These are phyloP conservation scores for Buxus sempervirens DNA, from an alignment of 164 flowering plant genomes.

Conservation along the genomic window DNA sequence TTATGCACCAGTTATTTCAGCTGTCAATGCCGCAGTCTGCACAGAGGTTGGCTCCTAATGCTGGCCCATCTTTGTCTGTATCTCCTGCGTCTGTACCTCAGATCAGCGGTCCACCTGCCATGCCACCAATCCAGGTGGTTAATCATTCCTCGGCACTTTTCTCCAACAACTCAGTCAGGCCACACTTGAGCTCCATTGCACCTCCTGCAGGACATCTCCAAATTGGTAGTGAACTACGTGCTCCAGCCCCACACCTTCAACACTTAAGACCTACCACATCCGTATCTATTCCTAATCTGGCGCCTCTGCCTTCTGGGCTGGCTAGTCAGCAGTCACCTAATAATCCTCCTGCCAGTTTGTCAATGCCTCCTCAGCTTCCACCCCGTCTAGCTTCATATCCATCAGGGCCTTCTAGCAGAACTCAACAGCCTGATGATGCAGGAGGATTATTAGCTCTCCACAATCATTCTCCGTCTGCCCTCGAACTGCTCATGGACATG, in stretches of 20 bases:
- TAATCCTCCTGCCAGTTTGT: slow-evolving; percentile 11
- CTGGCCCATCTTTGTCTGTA: slow-evolving; percentile 3
- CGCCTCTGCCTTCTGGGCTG: slow-evolving; percentile 14
- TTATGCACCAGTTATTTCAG: slow-evolving; percentile 29
- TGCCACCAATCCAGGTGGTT: slow-evolving; percentile 25
- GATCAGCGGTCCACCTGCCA: slow-evolving; percentile 4
- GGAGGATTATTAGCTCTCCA: slow-evolving; percentile 9
- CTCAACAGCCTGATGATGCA: slow-evolving; percentile 9
- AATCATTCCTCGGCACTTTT: slow-evolving; percentile 29
- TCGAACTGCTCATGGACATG: slow-evolving; percentile 26
- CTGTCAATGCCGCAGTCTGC: slow-evolving; percentile 18
- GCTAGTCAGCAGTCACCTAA: slow-evolving; percentile 19
- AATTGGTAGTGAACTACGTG: slow-evolving; percentile 33
- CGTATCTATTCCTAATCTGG: slow-evolving; percentile 10
- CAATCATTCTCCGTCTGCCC: slow-evolving; percentile 12
- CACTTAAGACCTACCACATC: slow-evolving; percentile 32
- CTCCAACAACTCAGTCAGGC: slow-evolving; percentile 15
- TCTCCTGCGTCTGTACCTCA: not conserved
- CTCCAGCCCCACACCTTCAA: slow-evolving; percentile 60
- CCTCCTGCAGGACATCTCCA: slow-evolving; percentile 27
- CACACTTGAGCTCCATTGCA: slow-evolving; percentile 18
- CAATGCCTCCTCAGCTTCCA: slow-evolving; percentile 17
- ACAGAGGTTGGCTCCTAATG: slow-evolving; percentile 15
- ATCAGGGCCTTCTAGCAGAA: slow-evolving; percentile 13
- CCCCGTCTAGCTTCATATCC: slow-evolving; percentile 7